Base-by-base conservation (phyloP, 306 rosid species). In the Glycine tomentella region DNA sequence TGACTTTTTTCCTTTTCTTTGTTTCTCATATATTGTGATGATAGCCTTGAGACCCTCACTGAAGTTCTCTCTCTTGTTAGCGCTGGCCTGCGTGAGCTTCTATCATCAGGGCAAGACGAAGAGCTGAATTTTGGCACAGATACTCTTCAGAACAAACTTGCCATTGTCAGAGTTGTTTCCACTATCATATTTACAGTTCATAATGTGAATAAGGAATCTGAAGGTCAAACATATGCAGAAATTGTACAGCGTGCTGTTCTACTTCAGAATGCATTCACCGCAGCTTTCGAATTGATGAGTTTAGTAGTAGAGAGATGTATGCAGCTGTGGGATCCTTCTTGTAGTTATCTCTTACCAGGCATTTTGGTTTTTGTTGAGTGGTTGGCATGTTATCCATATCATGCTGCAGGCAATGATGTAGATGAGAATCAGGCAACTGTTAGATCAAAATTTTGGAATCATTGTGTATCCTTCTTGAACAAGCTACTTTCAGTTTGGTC, bases 211-310 rank as follows among this genome's bases (percentile, higher is more conserved):
- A 92, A 83, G 85, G 97, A 93, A 81, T 85, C 91, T 83, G 98
- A 92, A 86, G 96, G 98, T 63, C 97, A 95, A 89, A 90, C 92
- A 0, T 95, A 95, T 82, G 92, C 94, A 15, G 99, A 95, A 87
- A 89, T 95, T 87, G 91, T 95, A 46, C 98, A 95, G 81, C 93
- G 92, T 83, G 92, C 91, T 70, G 97, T 87, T 59, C 83, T 95
- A 25, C 94, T 95, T 70, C 97, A 87, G 89, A 91, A 93, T 90
- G 97, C 99, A 50, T 92, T 88, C 69, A 84, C 83, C 75, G 98
- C 98, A 56, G 87, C 91, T 81, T 95, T 93, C 58, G 90, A 90
- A 77, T 79, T 93, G 94, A 89, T 92, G 93, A 88, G 94, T 52
- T 89, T 77, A 82, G 83, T 95, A 36, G 58, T 95, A 17, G 97